Conservation (phyloP, 768 basidiomycete genomes). For the Asterophora lycoperdoides region DNA sequence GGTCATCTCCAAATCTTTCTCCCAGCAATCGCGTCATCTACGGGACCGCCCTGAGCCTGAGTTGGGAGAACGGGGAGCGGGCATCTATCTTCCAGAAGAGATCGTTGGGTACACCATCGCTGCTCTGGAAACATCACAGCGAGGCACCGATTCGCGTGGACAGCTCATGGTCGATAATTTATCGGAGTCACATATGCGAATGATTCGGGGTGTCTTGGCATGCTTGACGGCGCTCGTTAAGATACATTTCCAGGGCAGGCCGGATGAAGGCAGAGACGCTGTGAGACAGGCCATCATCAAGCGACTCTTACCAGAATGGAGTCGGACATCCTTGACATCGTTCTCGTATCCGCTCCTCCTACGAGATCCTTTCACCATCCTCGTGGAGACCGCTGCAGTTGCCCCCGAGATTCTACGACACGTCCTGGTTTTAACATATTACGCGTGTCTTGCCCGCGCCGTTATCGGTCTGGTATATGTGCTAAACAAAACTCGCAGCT, state of each 20-base stretch:
- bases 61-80: constrained; percentile 68
- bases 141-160: constrained; percentile 52
- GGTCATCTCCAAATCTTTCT: constrained; percentile 70
- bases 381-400: constrained; percentile 88
- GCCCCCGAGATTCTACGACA: constrained; percentile 87
- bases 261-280: constrained; percentile 73
- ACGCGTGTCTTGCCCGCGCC: constrained; percentile 82
- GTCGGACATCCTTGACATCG: constrained; percentile 74
- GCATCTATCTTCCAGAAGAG: constrained; percentile 90
- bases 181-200: constrained; percentile 70
- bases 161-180: constrained; percentile 67
- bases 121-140: constrained; percentile 72
- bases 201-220: constrained; percentile 73
- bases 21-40: constrained; percentile 80
- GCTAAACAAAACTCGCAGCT: constrained; percentile 65
- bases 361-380: constrained; percentile 84
- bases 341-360: constrained; percentile 84
- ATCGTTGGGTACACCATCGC: constrained; percentile 85
- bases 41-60: constrained; percentile 75
- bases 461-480: constrained; percentile 84
- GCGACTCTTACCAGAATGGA: constrained; percentile 88
- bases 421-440: constrained; percentile 85
- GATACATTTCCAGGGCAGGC: constrained; percentile 63
- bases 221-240: constrained; percentile 63
- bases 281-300: constrained; percentile 86